Percentiles rank a stretch among this genome's conserved stretches.
These are phyloP conservation scores for Apiotrichum montevideense DNA, from an alignment of 1,284 basidiomycete species.

Conservation along the genomic window DNA sequence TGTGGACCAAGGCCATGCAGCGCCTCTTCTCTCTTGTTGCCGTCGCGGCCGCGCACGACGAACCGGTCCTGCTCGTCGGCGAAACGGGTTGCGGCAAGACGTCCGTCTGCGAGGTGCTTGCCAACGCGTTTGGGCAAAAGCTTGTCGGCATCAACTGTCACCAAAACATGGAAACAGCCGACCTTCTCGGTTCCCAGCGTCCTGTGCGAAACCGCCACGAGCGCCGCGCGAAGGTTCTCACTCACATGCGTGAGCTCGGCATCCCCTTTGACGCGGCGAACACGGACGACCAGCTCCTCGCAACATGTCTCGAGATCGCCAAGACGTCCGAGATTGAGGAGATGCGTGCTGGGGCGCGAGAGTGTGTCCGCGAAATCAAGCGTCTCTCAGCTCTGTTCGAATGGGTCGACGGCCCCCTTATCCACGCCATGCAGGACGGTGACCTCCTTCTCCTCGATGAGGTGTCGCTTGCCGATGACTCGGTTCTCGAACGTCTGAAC, in stretches of 20 bases:
- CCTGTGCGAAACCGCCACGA: conserved; percentile 76
- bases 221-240: conserved; percentile 41
- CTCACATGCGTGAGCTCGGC: conserved; percentile 35
- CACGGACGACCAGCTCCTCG: conserved; percentile 28
- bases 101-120: conserved; percentile 87
- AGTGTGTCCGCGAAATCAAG: conserved; percentile 44
- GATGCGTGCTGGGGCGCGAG: conserved; percentile 11
- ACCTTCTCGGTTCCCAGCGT: conserved; percentile 88
- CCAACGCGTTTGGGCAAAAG: conserved; percentile 58
- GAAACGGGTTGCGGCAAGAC: conserved; percentile 98
- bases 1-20: conserved; percentile 92
- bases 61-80: conserved; percentile 94
- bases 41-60: conserved; percentile 78
- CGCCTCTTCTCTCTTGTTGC: conserved; percentile 79
- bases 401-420: conserved; percentile 92
- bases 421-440: conserved; percentile 83
- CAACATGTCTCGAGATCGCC: conserved; percentile 4
- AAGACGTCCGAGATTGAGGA: conserved; percentile 9
- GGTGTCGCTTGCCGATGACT: conserved; percentile 96
- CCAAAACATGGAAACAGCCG: conserved; percentile 98
- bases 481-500: conserved; percentile 94
- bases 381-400: conserved; percentile 72
- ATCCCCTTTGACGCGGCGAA: conserved; percentile 15
- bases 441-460: conserved; percentile 91
- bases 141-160: conserved; percentile 88